These are phyloP conservation scores for Neurospora sp. DNA, from an alignment of 495 filamentous ascomycete species.

Conservation along the genomic window DNA sequence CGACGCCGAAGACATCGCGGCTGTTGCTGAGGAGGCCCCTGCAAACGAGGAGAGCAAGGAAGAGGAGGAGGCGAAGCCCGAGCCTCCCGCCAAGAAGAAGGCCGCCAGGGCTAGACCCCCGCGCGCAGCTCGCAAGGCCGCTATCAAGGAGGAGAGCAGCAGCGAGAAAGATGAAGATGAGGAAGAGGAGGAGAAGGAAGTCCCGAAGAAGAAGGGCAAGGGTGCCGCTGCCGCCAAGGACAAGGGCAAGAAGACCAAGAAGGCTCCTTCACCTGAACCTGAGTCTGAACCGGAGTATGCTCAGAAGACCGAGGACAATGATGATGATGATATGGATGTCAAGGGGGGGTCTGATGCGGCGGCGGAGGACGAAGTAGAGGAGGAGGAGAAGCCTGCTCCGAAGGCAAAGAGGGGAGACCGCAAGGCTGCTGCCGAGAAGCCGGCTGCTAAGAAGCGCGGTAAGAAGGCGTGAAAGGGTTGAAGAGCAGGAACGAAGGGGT, in stretches of 20 bases:
- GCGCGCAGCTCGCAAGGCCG: constrained; percentile 12
- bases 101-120: constrained; percentile 5
- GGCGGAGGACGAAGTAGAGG: no score
- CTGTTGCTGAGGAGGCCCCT: neutral
- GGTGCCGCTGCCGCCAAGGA: neutral
- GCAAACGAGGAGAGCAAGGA: constrained; percentile 5
- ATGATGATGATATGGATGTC: neutral
- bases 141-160: constrained; percentile 12
- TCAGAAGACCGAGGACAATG: constrained; percentile 12
- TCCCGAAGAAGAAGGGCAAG: neutral
- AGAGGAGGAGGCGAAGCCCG: constrained; percentile 21
- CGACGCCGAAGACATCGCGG: constrained; percentile 20
- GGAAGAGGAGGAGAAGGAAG: constrained; percentile 4
- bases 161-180: constrained; percentile 17
- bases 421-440: constrained; percentile 13
- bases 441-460: constrained; percentile 9
- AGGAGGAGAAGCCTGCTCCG: constrained; percentile 6
- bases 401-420: constrained; percentile 21
- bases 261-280: constrained; percentile 6
- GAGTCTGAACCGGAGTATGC: constrained; percentile 9
- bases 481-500: neutral
- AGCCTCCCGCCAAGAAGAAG: constrained; percentile 19
- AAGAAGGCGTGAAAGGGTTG: constrained; percentile 9
- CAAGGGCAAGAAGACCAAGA: constrained; percentile 11
- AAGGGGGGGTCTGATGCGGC: constrained; percentile 1